Evolutionary conservation across 805 yeast species (phyloP), one percentile per base, ranked within the genome.

Genomic region (Wickerhamomyces subpelliculosus): DNA sequence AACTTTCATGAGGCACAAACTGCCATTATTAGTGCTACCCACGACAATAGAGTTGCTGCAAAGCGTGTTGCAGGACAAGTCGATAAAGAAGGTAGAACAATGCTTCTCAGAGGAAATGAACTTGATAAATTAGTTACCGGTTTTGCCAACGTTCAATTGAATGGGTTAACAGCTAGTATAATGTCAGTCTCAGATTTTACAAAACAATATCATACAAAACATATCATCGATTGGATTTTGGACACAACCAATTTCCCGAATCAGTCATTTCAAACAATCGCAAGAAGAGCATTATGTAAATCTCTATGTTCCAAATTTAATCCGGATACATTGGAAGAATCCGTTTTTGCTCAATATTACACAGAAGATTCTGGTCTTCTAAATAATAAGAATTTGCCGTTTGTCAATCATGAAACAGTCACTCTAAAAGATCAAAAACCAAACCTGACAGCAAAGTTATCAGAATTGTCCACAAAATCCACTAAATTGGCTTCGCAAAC

Each of bases 101-200:
- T 72, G 27, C 45, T 80, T n/a, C 60, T 59, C 36, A 57, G 64
- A 12, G 55, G 70, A 1, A 31, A 46, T 0, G 45, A 53, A 17
- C 26, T 60, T n/a, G 36, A 45, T 4, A 37, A 47, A n/a, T 42
- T 57, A 9, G 49, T 66, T 5, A 51, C 52, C 8, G 57, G 67
- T 5, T 66, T 66, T 34, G 58, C 58, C 30, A 53, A 55, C 8
- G 72, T 72, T 2, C 72, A 67, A 42, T 52, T 54, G 0, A 67
- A 65, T 36, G 80, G 81, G 0, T 62, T 81, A 36, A 73, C 77
- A 10, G 78, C 82, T 0, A 66, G 81, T 1, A 64, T 82, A 16
- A 58, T 67, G 14, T 64, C 75, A 4, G 66, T 72, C 32, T 53
- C 74, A 26, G 84, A 78, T 44, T 70, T 62, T 39, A 46, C 62